Evolutionary conservation across 139 green algal genomes (phyloP), one percentile per base, ranked within the genome.

Genomic region (Haematococcus sp.): DNA sequence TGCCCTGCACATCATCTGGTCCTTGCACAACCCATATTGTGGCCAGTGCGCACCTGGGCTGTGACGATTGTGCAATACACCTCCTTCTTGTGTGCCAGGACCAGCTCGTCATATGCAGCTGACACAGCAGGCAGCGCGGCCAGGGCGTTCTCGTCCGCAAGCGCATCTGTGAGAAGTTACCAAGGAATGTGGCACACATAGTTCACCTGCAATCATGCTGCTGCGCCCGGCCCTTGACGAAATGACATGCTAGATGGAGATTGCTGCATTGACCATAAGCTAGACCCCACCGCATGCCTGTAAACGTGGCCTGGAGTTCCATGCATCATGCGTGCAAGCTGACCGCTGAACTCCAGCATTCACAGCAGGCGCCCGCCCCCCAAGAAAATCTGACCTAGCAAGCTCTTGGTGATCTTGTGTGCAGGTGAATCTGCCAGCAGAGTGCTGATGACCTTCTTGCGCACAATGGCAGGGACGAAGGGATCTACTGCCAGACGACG

Each of bases 21-120:
- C n/a, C n/a, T n/a, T n/a, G n/a, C n/a, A n/a, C n/a, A n/a, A n/a
- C n/a, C n/a, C n/a, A n/a, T n/a, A n/a, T n/a, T n/a, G n/a, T n/a
- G n/a, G n/a, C n/a, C 19, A 9, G 35, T 2, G 16, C 79, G 19
- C 33, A 84, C 78, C 82, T 85, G 61, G 60, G 84, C 79, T 25
- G 84, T 90, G 68, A 90, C 75, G 49, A 90, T 82, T 28, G 79
- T 87, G 74, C 80, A 85, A 64, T 87, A 81, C 52, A 87, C 81
- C 77, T 90, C 84, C 77, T 90, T 87, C 74, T 83, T 86, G 77
- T 87, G 68, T 0, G 84, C 81, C 40, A 90, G 76, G 79, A 87
- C 81, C 35, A 90, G 77, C 58, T 87, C 79, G 60, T 90, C 84
- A 46, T 71, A 90, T 2, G 79, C 74, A 25, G 49, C 55, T 7